These are phyloP conservation scores for Cryptococcus depauperatus DNA, from an alignment of 1,284 basidiomycete species.

Conservation along the genomic window DNA sequence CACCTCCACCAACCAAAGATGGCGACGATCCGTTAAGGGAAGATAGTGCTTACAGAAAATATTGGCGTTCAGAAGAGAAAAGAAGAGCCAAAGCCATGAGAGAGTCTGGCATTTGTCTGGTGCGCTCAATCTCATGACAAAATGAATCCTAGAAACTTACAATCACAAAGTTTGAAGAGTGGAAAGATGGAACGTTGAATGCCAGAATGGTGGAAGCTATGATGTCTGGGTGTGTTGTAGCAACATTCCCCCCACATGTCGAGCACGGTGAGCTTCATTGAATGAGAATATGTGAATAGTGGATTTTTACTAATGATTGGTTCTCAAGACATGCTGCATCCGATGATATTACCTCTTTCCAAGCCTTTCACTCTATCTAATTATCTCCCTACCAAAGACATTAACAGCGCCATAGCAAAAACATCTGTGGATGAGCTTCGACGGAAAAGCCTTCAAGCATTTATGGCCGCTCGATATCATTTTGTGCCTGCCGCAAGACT, in stretches of 20 bases:
- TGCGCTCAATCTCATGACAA: constrained; percentile 6
- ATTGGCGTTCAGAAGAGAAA: constrained; percentile 21
- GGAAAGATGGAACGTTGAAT: constrained; percentile 24
- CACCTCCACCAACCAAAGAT: constrained; percentile 5
- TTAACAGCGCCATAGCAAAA: background rate
- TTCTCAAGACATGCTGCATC: constrained; percentile 1
- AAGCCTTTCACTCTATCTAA: background rate
- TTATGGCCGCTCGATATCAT: constrained; percentile 21
- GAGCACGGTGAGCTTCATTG: constrained; percentile 16
- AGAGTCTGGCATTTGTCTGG: constrained; percentile 28
- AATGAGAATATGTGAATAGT: too few relatives aligned
- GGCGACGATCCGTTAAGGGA: constrained; percentile 13
- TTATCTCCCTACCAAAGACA: background rate
- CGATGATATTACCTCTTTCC: background rate
- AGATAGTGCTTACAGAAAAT: constrained; percentile 14
- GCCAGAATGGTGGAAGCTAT: constrained; percentile 31
- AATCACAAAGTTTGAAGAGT: constrained; percentile 25
- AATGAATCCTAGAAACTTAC: background rate
- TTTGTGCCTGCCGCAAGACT: constrained; percentile 10
- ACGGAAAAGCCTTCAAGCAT: constrained; percentile 20
- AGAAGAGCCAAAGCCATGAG: constrained; percentile 18
- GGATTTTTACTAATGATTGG: background rate
- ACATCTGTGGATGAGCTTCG: constrained; percentile 11
- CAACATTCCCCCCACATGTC: constrained; percentile 23
- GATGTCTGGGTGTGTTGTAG: constrained; percentile 35